Evolutionary conservation across 768 basidiomycete species (phyloP), one percentile per base, ranked within the genome.

Genomic region (Pisolithus microcarpus): DNA sequence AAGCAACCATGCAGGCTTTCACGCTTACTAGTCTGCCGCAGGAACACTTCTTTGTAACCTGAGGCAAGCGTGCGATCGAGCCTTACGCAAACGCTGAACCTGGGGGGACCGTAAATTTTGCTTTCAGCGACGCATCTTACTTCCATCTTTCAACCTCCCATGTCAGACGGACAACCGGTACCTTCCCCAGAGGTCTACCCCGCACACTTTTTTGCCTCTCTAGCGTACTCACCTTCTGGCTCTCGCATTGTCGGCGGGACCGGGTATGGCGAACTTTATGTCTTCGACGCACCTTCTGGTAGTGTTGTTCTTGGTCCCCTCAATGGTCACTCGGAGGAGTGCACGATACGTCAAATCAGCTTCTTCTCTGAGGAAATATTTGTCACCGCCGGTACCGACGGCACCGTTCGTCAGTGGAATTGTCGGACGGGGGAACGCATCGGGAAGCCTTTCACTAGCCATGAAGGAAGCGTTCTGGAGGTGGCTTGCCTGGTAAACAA

Each of bases 151-250:
- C 30, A 31, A 1, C 28, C n/a, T 7, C 31, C 28, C 7, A 46
- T 46, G 45, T n/a, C 45, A 8, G 34, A 11, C n/a, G 18, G 45
- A 36, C 45, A 18, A 34, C 11, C 16, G 13, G 18, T 11, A 34
- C 43, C 16, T 19, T n/a, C 28, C 18, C 45, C 0, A 8, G 21
- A 3, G 9, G n/a, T 30, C 10, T 5, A 24, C 7, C 16, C 16
- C 11, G 2, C 6, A 26, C 45, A 36, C 16, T 5, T 18, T 4
- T 31, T 51, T 15, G 10, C 8, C 37, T 19, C 7, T 30, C 11
- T 52, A 9, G 47, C 42, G 8, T 58, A 52, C 43, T 58, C 54
- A 15, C 47, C 54, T 23, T 51, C 55, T 19, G 54, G 54, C 1
- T n/a, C 16, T 15, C 50, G 40, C 10, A 48, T 58, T 13, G 39